A percentile compares a stretch with the other conserved stretches of the same genome.
phyloP scores from a whole-genome alignment of 2,329 filamentous ascomycete species.

The Aureobasidium melanogenum region DNA sequence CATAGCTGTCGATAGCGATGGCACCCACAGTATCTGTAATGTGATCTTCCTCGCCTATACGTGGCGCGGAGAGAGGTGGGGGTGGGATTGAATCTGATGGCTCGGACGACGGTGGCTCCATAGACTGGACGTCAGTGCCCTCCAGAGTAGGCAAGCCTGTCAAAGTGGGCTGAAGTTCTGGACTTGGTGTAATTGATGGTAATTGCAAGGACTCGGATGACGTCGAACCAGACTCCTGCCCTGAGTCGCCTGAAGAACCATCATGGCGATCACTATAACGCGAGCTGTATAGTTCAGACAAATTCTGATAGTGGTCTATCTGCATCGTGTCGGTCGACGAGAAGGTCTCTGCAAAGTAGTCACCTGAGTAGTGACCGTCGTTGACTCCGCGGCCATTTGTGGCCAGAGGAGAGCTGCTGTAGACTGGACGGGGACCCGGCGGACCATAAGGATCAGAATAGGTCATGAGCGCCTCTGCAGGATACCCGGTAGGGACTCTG shows the following conservation, averaged over 20 bases:
- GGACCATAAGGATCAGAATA: constrained; percentile 15
- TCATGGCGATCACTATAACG: constrained; percentile 24
- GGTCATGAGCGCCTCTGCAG: neutral
- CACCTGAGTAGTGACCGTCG: neutral
- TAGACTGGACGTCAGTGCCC: neutral
- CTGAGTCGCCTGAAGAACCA: constrained; percentile 29
- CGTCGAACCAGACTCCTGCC: constrained; percentile 15
- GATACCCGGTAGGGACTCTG: neutral
- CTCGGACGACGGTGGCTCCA: neutral
- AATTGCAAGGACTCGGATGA: constrained; percentile 20
- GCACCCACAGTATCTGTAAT: constrained; percentile 93
- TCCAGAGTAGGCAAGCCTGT: neutral
- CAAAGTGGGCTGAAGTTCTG: neutral
- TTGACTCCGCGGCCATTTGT: neutral
- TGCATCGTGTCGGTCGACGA: neutral
- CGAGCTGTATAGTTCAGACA: neutral
- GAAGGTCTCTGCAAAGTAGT: neutral
- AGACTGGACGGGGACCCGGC: constrained; percentile 15
- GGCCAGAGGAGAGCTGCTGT: constrained; percentile 14
- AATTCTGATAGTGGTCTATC: neutral
- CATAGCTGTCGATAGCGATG: constrained; percentile 79
- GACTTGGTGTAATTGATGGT: constrained; percentile 19
- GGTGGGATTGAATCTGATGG: neutral
- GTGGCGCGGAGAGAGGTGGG: neutral
- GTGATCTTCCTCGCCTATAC: constrained; percentile 41